Evolutionary conservation across 805 yeast species (phyloP).

Genomic region (Kuraishia borneana): DNA sequence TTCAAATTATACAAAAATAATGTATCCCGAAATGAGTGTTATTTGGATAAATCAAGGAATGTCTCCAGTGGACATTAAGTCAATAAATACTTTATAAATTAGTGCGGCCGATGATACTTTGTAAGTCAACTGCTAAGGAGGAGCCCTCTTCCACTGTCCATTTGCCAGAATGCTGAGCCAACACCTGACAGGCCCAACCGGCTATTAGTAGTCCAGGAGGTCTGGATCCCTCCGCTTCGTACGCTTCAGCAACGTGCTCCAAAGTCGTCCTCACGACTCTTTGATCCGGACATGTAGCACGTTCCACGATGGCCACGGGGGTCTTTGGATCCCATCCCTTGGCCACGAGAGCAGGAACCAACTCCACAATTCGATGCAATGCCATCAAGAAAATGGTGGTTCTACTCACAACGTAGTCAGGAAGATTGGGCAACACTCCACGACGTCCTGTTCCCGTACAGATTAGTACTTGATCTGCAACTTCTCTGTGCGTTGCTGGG

Average conservation of each 20-base stretch:
- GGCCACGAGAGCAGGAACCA: constrained; percentile 33
- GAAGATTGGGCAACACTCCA: constrained; percentile 71
- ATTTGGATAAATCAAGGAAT: too few relatives aligned
- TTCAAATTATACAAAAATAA: too few relatives aligned
- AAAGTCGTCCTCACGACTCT: constrained; percentile 69
- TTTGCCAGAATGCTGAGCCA: constrained; percentile 17
- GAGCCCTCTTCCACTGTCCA: constrained; percentile 42
- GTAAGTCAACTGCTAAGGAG: constrained; percentile 1
- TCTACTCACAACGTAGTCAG: constrained; percentile 59
- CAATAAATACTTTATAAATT: too few relatives aligned
- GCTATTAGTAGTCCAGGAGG: constrained; percentile 88
- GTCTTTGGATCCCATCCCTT: constrained; percentile 57
- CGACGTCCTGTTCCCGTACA: constrained; percentile 93
- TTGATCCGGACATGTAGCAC: constrained; percentile 93
- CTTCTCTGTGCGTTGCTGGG: constrained; percentile 87
- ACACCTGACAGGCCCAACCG: constrained; percentile 65
- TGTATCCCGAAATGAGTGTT: too few relatives aligned
- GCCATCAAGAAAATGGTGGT: constrained; percentile 90
- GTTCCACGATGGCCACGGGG: constrained; percentile 80
- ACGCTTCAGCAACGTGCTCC: constrained; percentile 55
- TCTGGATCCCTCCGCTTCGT: constrained; percentile 68
- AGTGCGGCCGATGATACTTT: too few relatives aligned
- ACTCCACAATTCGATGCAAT: constrained; percentile 58
- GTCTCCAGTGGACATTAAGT: too few relatives aligned
- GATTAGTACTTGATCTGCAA: constrained; percentile 83